Conservation (phyloP, 345 rosid species). For the Populus nigra region DNA sequence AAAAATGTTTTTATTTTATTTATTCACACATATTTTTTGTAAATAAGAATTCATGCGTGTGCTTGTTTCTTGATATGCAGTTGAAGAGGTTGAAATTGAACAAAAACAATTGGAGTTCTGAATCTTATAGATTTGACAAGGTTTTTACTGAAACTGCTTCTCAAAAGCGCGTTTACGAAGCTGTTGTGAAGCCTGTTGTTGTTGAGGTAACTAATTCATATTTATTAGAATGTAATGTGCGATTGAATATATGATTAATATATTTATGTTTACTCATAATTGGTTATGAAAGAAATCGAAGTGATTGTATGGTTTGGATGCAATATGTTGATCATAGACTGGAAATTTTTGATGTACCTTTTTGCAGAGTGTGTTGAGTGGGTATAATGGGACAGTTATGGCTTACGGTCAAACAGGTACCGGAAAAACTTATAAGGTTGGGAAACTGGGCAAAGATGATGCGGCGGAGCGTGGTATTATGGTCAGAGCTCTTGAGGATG, state of each 20-base stretch:
- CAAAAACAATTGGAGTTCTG: slow-evolving; percentile 88
- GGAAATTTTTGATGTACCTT: not conserved
- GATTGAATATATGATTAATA: no score
- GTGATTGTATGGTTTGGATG: slow-evolving; percentile 33
- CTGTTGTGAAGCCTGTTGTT: slow-evolving; percentile 74
- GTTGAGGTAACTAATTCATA: slow-evolving; percentile 59
- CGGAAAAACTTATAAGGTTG: slow-evolving; percentile 89
- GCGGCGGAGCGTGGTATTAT: slow-evolving; percentile 86
- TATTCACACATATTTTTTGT: not conserved
- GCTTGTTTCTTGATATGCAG: slow-evolving; percentile 35
- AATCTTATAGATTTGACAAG: slow-evolving; percentile 80
- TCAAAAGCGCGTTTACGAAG: slow-evolving; percentile 89
- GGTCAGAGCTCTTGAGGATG: slow-evolving; percentile 90
- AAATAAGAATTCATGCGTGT: not conserved
- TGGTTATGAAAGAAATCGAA: slow-evolving; percentile 35
- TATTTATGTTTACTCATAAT: not conserved
- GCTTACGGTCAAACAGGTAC: slow-evolving; percentile 98
- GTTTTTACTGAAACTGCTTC: slow-evolving; percentile 77
- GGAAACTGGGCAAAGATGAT: slow-evolving; percentile 78
- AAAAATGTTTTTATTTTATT: not conserved
- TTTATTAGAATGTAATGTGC: no score
- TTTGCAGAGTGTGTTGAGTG: slow-evolving; percentile 81
- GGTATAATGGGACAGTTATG: slow-evolving; percentile 96
- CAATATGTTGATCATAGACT: slow-evolving; percentile 13
- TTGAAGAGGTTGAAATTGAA: slow-evolving; percentile 74